phyloP scores from a whole-genome alignment of 2,329 filamentous ascomycete species.

The Thelonectria blattea region DNA sequence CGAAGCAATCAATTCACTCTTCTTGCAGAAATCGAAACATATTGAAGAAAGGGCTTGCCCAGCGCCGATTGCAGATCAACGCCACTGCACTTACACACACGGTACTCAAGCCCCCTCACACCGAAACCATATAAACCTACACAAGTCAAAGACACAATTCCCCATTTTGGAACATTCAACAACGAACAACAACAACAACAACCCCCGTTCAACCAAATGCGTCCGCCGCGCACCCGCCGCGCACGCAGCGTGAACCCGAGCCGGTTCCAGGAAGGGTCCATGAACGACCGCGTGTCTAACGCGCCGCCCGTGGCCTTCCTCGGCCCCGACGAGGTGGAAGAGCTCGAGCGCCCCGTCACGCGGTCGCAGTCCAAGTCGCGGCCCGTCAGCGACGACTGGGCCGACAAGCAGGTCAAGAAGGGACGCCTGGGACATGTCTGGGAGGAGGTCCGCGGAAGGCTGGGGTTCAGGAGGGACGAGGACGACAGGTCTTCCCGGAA shows the following conservation, averaged over 20 bases:
- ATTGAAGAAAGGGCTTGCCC: neutral
- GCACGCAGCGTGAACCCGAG: slow-evolving; percentile 45
- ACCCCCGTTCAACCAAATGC: slow-evolving; percentile 31
- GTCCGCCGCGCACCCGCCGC: slow-evolving; percentile 43
- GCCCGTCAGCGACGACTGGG: slow-evolving; percentile 41
- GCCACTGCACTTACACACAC: slow-evolving; percentile 18
- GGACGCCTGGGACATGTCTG: slow-evolving; percentile 45
- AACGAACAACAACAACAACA: neutral
- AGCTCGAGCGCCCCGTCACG: slow-evolving; percentile 37
- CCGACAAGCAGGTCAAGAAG: slow-evolving; percentile 41
- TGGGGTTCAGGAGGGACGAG: slow-evolving; percentile 39
- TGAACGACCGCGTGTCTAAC: slow-evolving; percentile 80
- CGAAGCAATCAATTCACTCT: neutral
- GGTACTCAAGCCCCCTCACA: too few relatives aligned
- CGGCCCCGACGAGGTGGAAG: slow-evolving; percentile 46
- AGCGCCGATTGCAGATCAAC: neutral
- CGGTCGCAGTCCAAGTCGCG: slow-evolving; percentile 25
- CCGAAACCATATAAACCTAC: neutral
- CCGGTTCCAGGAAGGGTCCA: slow-evolving; percentile 79
- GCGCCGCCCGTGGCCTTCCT: slow-evolving; percentile 74
- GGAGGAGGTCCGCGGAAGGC: slow-evolving; percentile 45
- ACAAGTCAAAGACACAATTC: neutral
- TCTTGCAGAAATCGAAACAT: too few relatives aligned
- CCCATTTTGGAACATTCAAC: neutral
- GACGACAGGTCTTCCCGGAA: slow-evolving; percentile 29